Evolutionary conservation across 2,329 filamentous ascomycete genomes (phyloP).

Genomic region (Aspergillus sp.): DNA sequence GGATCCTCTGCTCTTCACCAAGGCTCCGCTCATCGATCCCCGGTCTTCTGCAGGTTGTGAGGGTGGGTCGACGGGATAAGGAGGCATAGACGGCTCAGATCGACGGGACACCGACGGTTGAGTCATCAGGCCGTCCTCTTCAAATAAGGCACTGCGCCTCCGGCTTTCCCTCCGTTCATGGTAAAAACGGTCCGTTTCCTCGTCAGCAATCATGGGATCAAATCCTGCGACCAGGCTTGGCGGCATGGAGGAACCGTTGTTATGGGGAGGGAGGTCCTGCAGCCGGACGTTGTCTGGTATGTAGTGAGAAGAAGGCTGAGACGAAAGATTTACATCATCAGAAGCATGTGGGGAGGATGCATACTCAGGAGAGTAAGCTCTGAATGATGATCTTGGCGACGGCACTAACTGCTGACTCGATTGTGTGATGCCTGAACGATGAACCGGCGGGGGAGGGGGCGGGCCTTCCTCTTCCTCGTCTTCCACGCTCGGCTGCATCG

Average conservation of each 20-base stretch:
- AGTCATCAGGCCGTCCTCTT: slow-evolving; percentile 20
- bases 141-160: slow-evolving; percentile 19
- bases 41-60: background rate
- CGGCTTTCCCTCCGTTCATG: slow-evolving; percentile 20
- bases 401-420: slow-evolving; percentile 17
- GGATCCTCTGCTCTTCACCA: slow-evolving; percentile 18
- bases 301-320: slow-evolving; percentile 19
- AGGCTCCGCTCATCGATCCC: slow-evolving; percentile 17
- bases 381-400: slow-evolving; percentile 16
- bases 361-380: slow-evolving; percentile 23
- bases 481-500: slow-evolving; percentile 43
- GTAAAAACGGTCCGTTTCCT: slow-evolving; percentile 20
- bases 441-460: slow-evolving; percentile 30
- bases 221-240: slow-evolving; percentile 37
- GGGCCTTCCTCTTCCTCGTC: slow-evolving; percentile 35
- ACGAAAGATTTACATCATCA: slow-evolving; percentile 12
- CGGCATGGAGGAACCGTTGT: slow-evolving; percentile 26
- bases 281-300: slow-evolving; percentile 11
- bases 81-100: slow-evolving; percentile 7
- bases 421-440: slow-evolving; percentile 25
- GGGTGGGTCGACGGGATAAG: slow-evolving; percentile 23
- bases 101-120: slow-evolving; percentile 6
- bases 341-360: slow-evolving; percentile 12
- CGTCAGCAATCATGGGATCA: slow-evolving; percentile 24
- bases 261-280: slow-evolving; percentile 19